Conservation (phyloP, 1,284 basidiomycete species). For the Melanopsichium pennsylvanicum region DNA sequence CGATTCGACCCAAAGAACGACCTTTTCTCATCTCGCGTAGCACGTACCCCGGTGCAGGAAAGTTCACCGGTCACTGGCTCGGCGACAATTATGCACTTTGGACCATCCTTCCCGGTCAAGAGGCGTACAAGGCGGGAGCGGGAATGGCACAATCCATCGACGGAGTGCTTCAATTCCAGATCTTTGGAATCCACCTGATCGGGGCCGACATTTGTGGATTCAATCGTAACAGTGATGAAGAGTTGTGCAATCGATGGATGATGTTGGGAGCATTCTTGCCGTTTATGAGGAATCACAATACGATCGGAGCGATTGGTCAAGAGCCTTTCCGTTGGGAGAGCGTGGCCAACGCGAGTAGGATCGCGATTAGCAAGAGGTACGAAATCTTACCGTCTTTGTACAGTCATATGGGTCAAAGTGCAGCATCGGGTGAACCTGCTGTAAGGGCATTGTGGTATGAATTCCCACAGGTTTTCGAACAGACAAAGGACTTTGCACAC, state of each 20-base stretch:
- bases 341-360: slow-evolving; percentile 46
- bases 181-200: slow-evolving; percentile 64
- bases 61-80: slow-evolving; percentile 63
- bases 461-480: slow-evolving; percentile 40
- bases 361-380: slow-evolving; percentile 44
- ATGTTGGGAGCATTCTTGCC: slow-evolving; percentile 43
- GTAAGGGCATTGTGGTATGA: slow-evolving; percentile 50
- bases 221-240: slow-evolving; percentile 75
- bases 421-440: slow-evolving; percentile 34
- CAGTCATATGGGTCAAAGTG: slow-evolving; percentile 31
- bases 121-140: slow-evolving; percentile 40
- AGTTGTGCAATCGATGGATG: slow-evolving; percentile 71
- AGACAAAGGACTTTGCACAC: slow-evolving; percentile 35
- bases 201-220: slow-evolving; percentile 53
- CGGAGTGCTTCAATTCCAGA: slow-evolving; percentile 78
- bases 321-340: slow-evolving; percentile 49
- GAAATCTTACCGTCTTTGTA: slow-evolving; percentile 45
- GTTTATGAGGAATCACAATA: slow-evolving; percentile 54
- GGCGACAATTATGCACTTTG: slow-evolving; percentile 76
- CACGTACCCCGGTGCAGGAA: slow-evolving; percentile 50
- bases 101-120: slow-evolving; percentile 68
- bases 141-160: slow-evolving; percentile 71
- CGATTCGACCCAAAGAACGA: slow-evolving; percentile 41
- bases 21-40: slow-evolving; percentile 55
- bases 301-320: slow-evolving; percentile 43